These are phyloP conservation scores for Tuber indicum DNA, from an alignment of 495 filamentous ascomycete genomes.

Conservation along the genomic window DNA sequence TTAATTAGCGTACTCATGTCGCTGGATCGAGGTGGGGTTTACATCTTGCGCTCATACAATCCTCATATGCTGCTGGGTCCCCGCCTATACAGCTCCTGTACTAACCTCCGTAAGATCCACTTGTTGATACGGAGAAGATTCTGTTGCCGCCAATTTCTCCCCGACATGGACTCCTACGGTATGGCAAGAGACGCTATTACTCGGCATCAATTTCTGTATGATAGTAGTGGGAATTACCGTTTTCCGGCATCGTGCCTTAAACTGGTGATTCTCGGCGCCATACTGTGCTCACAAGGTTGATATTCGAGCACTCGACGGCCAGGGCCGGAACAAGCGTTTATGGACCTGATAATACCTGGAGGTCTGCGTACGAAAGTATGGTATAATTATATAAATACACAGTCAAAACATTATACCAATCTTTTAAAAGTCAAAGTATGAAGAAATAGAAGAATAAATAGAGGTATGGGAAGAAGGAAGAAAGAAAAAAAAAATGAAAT, in stretches of 20 bases:
- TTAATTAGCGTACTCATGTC: background rate
- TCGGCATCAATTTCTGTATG: background rate
- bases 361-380: background rate
- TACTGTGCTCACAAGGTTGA: background rate
- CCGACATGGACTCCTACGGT: background rate
- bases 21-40: background rate
- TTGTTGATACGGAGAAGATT: background rate
- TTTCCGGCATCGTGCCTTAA: background rate
- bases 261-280: background rate
- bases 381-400: no score
- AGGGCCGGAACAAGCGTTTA: background rate
- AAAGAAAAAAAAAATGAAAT: no score
- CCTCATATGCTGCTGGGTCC: background rate
- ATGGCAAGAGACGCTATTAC: background rate
- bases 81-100: background rate
- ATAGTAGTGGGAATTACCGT: background rate
- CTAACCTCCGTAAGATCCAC: background rate
- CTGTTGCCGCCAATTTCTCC: background rate
- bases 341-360: background rate
- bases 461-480: no score
- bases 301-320: background rate
- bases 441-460: no score
- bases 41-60: background rate
- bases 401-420: no score
- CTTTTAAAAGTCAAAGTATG: no score